Conservation (phyloP, 1,139 yeast species). For the Meyerozyma carpophila region DNA sequence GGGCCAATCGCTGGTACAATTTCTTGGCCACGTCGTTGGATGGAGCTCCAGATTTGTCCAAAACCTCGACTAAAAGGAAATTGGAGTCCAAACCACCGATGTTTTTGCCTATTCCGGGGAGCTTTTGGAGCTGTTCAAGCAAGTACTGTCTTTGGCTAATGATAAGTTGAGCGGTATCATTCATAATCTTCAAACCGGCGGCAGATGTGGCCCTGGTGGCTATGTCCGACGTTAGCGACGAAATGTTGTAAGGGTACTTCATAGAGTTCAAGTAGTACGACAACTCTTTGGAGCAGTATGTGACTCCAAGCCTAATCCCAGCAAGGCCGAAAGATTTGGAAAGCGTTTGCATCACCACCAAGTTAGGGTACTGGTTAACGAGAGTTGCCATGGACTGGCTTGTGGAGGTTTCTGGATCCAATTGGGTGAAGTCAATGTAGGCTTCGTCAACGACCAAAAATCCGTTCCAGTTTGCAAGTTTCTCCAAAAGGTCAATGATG, state of each 20-base stretch:
- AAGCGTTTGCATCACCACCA: constrained; percentile 85
- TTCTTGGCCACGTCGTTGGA: constrained; percentile 63
- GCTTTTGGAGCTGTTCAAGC: constrained; percentile 43
- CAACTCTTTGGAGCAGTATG: constrained; percentile 58
- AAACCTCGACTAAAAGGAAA: constrained; percentile 68
- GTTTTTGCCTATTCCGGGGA: constrained; percentile 63
- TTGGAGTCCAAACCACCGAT: constrained; percentile 90
- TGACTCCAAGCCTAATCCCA: constrained; percentile 83
- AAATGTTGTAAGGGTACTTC: constrained; percentile 94
- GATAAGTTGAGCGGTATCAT: constrained; percentile 44
- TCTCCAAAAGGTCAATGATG: constrained; percentile 48
- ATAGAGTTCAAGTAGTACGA: constrained; percentile 72
- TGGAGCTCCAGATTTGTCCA: constrained; percentile 57
- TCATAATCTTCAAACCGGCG: constrained; percentile 55
- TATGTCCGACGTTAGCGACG: constrained; percentile 70
- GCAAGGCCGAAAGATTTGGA: constrained; percentile 96
- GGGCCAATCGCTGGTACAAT: constrained; percentile 68
- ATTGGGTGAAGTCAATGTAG: constrained; percentile 71
- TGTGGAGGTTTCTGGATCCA: constrained; percentile 5
- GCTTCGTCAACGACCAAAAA: constrained; percentile 91
- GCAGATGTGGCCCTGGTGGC: constrained; percentile 68
- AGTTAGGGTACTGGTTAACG: constrained; percentile 75
- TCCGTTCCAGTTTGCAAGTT: constrained; percentile 58
- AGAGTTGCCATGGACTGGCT: constrained; percentile 68
- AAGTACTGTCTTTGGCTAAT: constrained; percentile 51